Percentiles rank a stretch among this genome's conserved stretches.
These are phyloP conservation scores for Pythium aphanidermatum DNA, from an alignment of 352 stramenopile species.

Conservation along the genomic window DNA sequence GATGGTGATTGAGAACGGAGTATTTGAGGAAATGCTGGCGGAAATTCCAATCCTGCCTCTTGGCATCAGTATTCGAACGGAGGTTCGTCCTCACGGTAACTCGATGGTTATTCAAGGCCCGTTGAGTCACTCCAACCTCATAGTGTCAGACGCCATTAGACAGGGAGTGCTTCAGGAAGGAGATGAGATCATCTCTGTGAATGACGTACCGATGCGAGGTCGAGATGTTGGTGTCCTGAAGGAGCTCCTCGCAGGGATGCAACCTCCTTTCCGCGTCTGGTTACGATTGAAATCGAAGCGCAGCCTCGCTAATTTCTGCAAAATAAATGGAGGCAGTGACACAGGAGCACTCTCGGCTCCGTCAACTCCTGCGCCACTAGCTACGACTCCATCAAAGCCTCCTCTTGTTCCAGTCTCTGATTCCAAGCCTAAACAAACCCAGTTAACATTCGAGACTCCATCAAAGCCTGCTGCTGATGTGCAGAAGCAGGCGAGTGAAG, in stretches of 20 bases:
- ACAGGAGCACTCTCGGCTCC: too few species aligned
- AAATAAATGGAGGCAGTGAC: too few species aligned
- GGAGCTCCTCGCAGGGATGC: constrained; percentile 25
- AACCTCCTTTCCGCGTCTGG: constrained; percentile 46
- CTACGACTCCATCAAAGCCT: background rate
- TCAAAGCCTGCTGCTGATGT: too few species aligned
- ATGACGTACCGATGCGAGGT: constrained; percentile 38
- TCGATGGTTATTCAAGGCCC: constrained; percentile 10
- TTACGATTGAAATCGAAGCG: constrained; percentile 39
- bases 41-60: constrained; percentile 45
- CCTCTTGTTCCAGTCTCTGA: background rate
- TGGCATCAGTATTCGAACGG: constrained; percentile 39
- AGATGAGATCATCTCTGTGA: constrained; percentile 62
- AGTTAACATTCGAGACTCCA: too few species aligned
- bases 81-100: constrained; percentile 12
- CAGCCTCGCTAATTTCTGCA: constrained; percentile 10
- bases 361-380: background rate
- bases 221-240: constrained; percentile 22
- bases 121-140: constrained; percentile 21
- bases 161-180: constrained; percentile 46
- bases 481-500: background rate
- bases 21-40: constrained; percentile 57
- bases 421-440: background rate
- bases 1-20: constrained; percentile 1
- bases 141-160: constrained; percentile 37